These are phyloP conservation scores for Fusarium circinatum DNA, from an alignment of 2,329 filamentous ascomycete genomes.

Conservation along the genomic window DNA sequence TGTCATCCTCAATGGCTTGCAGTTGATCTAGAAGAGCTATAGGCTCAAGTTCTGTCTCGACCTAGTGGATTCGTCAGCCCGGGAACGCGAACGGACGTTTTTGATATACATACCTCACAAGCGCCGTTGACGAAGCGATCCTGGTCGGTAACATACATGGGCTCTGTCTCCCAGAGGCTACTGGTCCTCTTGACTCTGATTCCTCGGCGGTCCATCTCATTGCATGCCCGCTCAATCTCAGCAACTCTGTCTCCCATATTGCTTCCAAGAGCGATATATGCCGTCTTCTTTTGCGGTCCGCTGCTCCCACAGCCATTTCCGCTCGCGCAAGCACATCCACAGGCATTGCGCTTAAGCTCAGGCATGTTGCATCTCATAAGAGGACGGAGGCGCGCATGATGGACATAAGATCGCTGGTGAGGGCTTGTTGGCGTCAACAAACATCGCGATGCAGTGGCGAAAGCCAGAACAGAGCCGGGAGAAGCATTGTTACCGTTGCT, in stretches of 20 bases:
- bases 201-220: slow-evolving; percentile 76
- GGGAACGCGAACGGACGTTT: not conserved
- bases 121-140: slow-evolving; percentile 90
- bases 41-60: slow-evolving; percentile 82
- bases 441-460: slow-evolving; percentile 21
- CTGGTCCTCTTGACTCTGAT: slow-evolving; percentile 85
- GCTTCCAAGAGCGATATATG: slow-evolving; percentile 90
- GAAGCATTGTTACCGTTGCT: slow-evolving; percentile 11
- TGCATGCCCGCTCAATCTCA: slow-evolving; percentile 86
- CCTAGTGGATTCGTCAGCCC: slow-evolving; percentile 59
- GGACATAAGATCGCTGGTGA: slow-evolving; percentile 14
- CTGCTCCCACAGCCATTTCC: slow-evolving; percentile 42
- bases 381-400: slow-evolving; percentile 28
- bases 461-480: slow-evolving; percentile 12
- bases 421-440: slow-evolving; percentile 13
- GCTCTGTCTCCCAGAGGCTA: slow-evolving; percentile 90
- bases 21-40: slow-evolving; percentile 81
- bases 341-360: slow-evolving; percentile 43
- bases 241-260: slow-evolving; percentile 88
- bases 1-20: slow-evolving; percentile 81
- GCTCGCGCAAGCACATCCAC: slow-evolving; percentile 50
- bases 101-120: slow-evolving; percentile 76
- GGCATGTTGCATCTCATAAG: slow-evolving; percentile 14
- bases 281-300: slow-evolving; percentile 56
- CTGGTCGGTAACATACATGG: slow-evolving; percentile 96